Evolutionary conservation across 768 basidiomycete species (phyloP).

Genomic region (Boletus edulis): DNA sequence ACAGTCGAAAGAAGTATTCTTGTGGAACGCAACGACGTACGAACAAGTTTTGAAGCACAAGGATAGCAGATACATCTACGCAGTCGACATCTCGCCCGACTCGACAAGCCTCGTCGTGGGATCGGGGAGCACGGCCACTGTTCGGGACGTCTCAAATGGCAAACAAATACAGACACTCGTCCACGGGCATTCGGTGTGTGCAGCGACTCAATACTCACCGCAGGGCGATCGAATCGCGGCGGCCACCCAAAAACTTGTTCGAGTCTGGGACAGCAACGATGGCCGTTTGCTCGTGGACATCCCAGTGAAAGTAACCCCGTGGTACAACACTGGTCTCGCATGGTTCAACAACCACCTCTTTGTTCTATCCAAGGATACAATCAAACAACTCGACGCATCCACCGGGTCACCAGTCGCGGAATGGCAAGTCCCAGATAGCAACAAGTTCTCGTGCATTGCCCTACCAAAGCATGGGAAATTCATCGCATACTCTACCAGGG

Average conservation of each 20-base stretch:
- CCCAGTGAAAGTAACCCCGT: too few relatives aligned
- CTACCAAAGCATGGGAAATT: too few relatives aligned
- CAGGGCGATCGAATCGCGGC: too few relatives aligned
- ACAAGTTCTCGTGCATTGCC: too few relatives aligned
- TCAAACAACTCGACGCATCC: background rate
- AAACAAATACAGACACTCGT: background rate
- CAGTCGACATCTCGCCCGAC: background rate
- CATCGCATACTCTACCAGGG: too few relatives aligned
- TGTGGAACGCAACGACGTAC: background rate
- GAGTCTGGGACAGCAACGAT: too few relatives aligned
- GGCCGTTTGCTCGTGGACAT: too few relatives aligned
- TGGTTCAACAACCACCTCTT: too few relatives aligned
- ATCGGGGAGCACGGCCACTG: too few relatives aligned
- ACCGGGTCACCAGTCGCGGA: background rate
- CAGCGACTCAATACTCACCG: background rate
- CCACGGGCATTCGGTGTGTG: background rate
- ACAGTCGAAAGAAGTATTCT: too few relatives aligned
- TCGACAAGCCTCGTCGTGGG: too few relatives aligned
- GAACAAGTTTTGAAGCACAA: background rate
- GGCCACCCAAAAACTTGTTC: rapidly evolving
- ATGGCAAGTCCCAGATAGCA: background rate
- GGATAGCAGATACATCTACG: background rate
- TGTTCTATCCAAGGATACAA: too few relatives aligned
- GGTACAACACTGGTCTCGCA: background rate
- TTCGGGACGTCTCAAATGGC: background rate